These are phyloP conservation scores for Piromyces finnis DNA, from an alignment of 192 early-diverging fungal genomes.

Conservation along the genomic window DNA sequence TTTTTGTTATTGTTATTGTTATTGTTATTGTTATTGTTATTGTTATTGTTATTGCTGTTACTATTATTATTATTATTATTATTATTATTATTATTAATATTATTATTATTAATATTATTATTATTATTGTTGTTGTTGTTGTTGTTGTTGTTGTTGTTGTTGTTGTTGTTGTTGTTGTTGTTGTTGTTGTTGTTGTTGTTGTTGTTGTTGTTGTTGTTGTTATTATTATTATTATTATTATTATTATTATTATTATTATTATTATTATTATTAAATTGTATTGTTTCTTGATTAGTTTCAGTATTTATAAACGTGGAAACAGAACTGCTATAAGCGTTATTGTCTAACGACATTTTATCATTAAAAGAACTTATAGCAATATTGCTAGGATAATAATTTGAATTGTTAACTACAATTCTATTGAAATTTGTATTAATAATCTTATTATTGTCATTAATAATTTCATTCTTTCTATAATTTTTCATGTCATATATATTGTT, in stretches of 20 bases:
- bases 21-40: no score
- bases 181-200: no score
- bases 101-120: no score
- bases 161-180: no score
- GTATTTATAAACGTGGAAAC: not conserved
- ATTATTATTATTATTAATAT: no score
- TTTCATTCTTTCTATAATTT: no score
- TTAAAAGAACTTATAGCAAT: not conserved
- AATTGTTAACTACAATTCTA: not conserved
- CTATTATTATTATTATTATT: no score
- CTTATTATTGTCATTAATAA: not conserved
- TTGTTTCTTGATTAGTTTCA: not conserved
- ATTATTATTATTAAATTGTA: not conserved
- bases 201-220: not conserved
- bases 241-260: not conserved
- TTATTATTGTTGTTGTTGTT: no score
- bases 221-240: not conserved
- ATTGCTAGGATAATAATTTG: not conserved
- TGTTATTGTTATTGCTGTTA: no score
- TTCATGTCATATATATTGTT: no score
- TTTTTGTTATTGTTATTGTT: no score
- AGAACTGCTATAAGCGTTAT: not conserved
- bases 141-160: no score
- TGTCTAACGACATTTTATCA: not conserved
- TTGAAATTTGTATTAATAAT: not conserved